These are phyloP conservation scores for Oldenlandia corymbosa DNA, from an alignment of 257 asterid genomes.

Conservation along the genomic window DNA sequence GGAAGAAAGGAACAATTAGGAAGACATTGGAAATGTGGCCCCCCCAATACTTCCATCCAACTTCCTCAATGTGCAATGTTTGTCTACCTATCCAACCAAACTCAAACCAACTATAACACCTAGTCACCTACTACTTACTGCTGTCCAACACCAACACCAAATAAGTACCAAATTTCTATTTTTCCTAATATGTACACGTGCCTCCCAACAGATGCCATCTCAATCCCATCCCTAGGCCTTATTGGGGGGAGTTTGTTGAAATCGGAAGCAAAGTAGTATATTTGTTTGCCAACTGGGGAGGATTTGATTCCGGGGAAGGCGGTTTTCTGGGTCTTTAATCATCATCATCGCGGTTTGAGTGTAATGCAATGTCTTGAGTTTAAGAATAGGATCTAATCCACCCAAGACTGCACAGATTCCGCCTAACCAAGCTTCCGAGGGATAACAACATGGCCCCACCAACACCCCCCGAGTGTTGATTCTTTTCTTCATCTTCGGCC, in stretches of 20 bases:
- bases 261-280: constrained; percentile 15
- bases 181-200: constrained; percentile 21
- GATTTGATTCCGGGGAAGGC: not conserved
- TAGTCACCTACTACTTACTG: too few species aligned
- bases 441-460: constrained; percentile 85
- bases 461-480: constrained; percentile 30
- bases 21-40: constrained; percentile 10
- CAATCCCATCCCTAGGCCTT: too few species aligned
- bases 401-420: constrained; percentile 84
- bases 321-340: too few species aligned
- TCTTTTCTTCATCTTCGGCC: constrained; percentile 47
- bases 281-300: constrained; percentile 8
- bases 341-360: too few species aligned
- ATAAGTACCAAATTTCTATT: not conserved
- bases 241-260: constrained; percentile 7
- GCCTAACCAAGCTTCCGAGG: constrained; percentile 70
- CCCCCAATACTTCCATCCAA: constrained; percentile 18
- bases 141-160: constrained; percentile 26
- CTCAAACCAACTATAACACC: constrained; percentile 19
- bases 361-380: not conserved
- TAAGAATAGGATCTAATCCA: constrained; percentile 44
- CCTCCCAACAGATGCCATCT: not conserved
- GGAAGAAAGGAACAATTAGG: not conserved
- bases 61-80: not conserved
- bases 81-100: constrained; percentile 20